Evolutionary conservation across 768 basidiomycete species (phyloP).

Genomic region (Imleria badia): DNA sequence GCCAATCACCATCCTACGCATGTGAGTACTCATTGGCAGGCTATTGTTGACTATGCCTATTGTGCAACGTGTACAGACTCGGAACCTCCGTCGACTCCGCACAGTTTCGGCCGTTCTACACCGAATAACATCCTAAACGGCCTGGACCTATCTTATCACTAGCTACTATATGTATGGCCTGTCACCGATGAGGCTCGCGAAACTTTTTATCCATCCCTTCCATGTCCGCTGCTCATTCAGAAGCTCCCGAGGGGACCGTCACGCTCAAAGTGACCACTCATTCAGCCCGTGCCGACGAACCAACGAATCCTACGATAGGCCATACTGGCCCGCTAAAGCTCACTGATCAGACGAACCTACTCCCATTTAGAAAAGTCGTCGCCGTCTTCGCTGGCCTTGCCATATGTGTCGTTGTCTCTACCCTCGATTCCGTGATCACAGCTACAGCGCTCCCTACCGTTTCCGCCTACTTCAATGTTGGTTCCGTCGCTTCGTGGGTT

Average conservation of each 20-base stretch:
- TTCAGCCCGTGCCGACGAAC: not conserved
- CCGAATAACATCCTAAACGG: too few relatives aligned
- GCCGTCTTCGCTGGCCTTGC: not conserved
- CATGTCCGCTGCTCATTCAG: not conserved
- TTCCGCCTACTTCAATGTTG: not conserved
- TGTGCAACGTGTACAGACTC: too few relatives aligned
- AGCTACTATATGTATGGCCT: not conserved
- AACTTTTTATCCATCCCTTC: not conserved
- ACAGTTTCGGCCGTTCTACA: too few relatives aligned
- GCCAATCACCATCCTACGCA: too few relatives aligned
- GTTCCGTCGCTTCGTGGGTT: not conserved
- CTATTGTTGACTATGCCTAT: too few relatives aligned
- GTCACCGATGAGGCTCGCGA: not conserved
- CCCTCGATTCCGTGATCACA: not conserved
- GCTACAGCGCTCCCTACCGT: not conserved
- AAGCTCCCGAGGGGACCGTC: not conserved
- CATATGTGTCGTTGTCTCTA: not conserved
- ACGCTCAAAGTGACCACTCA: not conserved
- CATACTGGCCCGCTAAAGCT: not conserved
- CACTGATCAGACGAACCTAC: not conserved
- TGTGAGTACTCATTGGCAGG: too few relatives aligned
- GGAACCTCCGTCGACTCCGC: too few relatives aligned
- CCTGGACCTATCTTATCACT: too few relatives aligned
- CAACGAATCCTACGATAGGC: not conserved
- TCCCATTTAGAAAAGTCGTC: not conserved